Conservation (phyloP, 306 rosid genomes). For the Cyamopsis tetragonoloba region DNA sequence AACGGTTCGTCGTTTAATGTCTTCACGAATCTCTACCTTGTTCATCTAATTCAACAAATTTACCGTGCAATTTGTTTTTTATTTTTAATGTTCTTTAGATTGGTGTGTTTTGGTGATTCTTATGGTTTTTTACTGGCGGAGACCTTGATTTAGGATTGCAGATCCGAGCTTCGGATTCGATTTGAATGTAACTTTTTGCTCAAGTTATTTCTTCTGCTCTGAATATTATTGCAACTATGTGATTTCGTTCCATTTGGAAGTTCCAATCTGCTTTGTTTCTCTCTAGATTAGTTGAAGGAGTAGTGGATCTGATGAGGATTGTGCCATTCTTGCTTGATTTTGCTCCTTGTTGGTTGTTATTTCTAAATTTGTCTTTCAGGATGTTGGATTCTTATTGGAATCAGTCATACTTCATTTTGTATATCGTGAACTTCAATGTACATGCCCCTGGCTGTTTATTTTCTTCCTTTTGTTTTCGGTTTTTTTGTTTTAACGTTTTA, state of each 20-base stretch:
- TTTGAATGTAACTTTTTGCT: constrained; percentile 12
- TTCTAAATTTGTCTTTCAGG: background rate
- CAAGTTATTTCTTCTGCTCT: constrained; percentile 20
- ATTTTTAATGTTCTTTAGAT: background rate
- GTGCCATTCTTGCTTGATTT: constrained; percentile 21
- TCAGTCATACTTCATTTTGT: background rate
- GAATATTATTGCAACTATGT: constrained; percentile 4
- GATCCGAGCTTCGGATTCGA: constrained; percentile 35
- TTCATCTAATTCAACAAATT: background rate
- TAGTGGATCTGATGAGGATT: constrained; percentile 40
- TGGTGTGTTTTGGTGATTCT: background rate
- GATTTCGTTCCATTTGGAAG: constrained; percentile 1
- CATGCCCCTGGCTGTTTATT: background rate
- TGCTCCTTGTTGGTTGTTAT: background rate
- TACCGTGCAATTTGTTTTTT: background rate
- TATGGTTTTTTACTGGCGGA: background rate
- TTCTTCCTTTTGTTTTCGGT: background rate
- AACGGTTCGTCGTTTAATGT: constrained; percentile 22
- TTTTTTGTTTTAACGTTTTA: background rate
- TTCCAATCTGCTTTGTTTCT: background rate
- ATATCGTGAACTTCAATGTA: constrained; percentile 3
- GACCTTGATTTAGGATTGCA: constrained; percentile 3
- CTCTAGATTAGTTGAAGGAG: background rate
- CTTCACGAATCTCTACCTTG: background rate
- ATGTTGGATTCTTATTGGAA: background rate